Conservation (phyloP, 148 eudicot genomes). For the Persicaria tinctoria region DNA sequence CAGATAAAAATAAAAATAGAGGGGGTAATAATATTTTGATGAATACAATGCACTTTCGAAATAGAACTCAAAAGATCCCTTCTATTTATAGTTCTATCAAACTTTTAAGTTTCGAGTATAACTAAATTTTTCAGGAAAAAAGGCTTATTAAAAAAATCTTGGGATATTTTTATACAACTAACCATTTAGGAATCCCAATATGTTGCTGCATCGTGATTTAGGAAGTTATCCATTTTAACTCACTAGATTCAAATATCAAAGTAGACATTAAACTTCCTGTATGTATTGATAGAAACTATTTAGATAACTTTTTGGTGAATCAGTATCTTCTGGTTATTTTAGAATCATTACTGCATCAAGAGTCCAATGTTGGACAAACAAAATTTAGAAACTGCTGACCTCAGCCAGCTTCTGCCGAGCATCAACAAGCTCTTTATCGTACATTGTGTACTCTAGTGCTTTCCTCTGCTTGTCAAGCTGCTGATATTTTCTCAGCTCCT, state of each 20-base stretch:
- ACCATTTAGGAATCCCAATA: neutral
- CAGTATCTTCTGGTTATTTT: neutral
- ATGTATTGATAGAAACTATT: neutral
- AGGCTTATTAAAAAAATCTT: neutral
- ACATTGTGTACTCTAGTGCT: conserved; percentile 82
- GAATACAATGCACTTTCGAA: neutral
- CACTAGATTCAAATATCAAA: conserved; percentile 2
- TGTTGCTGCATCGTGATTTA: neutral
- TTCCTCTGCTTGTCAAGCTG: conserved; percentile 94
- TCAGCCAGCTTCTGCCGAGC: conserved; percentile 68
- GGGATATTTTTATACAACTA: neutral
- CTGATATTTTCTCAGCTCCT: conserved; percentile 87
- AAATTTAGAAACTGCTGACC: conserved; percentile 31
- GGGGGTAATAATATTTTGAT: too few relatives aligned
- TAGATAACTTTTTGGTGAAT: neutral
- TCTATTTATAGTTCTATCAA: neutral
- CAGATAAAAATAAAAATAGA: too few relatives aligned
- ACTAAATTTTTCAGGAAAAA: neutral
- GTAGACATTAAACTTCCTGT: neutral
- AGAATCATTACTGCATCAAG: neutral
- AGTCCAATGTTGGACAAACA: neutral
- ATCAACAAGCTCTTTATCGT: conserved; percentile 89
- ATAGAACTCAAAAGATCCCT: neutral
- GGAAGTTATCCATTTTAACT: neutral
- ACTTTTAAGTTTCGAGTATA: neutral